Percentiles rank a stretch among this genome's conserved stretches.
phyloP scores from a whole-genome alignment of 1,284 basidiomycete species.

The Cerioporus squamosus region DNA sequence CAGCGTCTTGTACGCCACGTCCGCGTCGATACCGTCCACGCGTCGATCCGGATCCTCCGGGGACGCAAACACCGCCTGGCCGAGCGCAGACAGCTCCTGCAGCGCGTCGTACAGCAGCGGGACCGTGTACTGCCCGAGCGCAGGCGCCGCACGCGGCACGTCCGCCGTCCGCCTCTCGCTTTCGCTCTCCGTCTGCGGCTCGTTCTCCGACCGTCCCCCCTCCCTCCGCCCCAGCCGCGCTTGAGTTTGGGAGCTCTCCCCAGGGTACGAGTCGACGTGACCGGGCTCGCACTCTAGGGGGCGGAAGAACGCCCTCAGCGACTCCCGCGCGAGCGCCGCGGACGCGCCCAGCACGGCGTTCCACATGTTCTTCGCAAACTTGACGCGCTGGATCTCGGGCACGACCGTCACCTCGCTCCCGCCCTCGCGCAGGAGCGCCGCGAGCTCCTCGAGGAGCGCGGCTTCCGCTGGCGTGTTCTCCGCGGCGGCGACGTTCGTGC shows the following conservation, averaged over 20 bases:
- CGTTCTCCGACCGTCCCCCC: too few relatives aligned
- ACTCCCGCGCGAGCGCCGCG: slow-evolving; percentile 54
- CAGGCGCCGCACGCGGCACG: too few relatives aligned
- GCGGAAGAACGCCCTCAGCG: slow-evolving; percentile 57
- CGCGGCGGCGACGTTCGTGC: slow-evolving; percentile 39
- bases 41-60: slow-evolving; percentile 35
- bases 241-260: too few relatives aligned
- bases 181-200: too few relatives aligned
- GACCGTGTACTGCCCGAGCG: too few relatives aligned
- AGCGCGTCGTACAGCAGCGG: too few relatives aligned
- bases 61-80: slow-evolving; percentile 53
- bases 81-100: slow-evolving; percentile 52
- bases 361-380: slow-evolving; percentile 70
- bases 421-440: slow-evolving; percentile 48
- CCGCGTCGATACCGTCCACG: slow-evolving; percentile 42
- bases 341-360: slow-evolving; percentile 61
- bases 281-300: slow-evolving; percentile 36
- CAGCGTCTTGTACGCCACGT: slow-evolving; percentile 44
- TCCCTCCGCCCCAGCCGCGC: too few relatives aligned
- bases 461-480: slow-evolving; percentile 49
- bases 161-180: too few relatives aligned
- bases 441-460: slow-evolving; percentile 49
- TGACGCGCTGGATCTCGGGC: slow-evolving; percentile 62
- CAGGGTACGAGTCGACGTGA: too few relatives aligned
- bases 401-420: slow-evolving; percentile 53